A percentile compares a stretch with the other conserved stretches of the same genome.
These are phyloP conservation scores for Chlamydomonas sphaeroides DNA, from an alignment of 139 green algal genomes.

Conservation along the genomic window DNA sequence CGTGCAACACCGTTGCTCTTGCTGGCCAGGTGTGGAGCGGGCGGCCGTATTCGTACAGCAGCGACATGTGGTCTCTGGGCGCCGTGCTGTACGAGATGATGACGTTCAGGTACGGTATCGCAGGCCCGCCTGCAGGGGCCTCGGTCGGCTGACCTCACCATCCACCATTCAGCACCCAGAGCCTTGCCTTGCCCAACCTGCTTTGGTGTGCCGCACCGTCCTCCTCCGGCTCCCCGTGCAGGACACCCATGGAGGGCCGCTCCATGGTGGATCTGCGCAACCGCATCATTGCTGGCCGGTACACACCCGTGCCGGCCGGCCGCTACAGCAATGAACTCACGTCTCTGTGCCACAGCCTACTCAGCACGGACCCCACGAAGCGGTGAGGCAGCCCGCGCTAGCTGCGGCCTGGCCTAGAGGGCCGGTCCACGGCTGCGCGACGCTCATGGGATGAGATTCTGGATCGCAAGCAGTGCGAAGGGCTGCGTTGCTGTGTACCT, in stretches of 20 bases:
- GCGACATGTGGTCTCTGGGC: conserved; percentile 83
- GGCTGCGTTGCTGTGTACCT: too few species aligned
- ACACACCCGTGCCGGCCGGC: conserved; percentile 55
- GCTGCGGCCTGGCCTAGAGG: too few species aligned
- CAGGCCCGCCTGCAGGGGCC: neutral
- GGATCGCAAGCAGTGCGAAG: too few species aligned
- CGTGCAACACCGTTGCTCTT: too few species aligned
- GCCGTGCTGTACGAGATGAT: conserved; percentile 88
- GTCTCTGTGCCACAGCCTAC: conserved; percentile 62
- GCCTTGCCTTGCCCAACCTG: too few species aligned
- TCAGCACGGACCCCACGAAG: conserved; percentile 64
- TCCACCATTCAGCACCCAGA: too few species aligned
- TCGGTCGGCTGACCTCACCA: too few species aligned
- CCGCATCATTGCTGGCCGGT: conserved; percentile 64
- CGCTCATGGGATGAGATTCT: too few species aligned
- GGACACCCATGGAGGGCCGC: conserved; percentile 76
- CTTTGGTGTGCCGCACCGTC: neutral
- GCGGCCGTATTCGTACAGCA: conserved; percentile 77
- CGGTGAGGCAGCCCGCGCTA: conserved; percentile 31
- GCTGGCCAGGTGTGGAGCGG: conserved; percentile 79
- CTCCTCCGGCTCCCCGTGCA: conserved; percentile 7
- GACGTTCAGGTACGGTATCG: conserved; percentile 62
- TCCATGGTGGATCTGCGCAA: conserved; percentile 73
- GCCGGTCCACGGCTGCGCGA: too few species aligned
- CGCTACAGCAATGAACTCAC: conserved; percentile 71